Evolutionary conservation across 345 rosid genomes (phyloP).

Genomic region (Gossypium mustelinum): DNA sequence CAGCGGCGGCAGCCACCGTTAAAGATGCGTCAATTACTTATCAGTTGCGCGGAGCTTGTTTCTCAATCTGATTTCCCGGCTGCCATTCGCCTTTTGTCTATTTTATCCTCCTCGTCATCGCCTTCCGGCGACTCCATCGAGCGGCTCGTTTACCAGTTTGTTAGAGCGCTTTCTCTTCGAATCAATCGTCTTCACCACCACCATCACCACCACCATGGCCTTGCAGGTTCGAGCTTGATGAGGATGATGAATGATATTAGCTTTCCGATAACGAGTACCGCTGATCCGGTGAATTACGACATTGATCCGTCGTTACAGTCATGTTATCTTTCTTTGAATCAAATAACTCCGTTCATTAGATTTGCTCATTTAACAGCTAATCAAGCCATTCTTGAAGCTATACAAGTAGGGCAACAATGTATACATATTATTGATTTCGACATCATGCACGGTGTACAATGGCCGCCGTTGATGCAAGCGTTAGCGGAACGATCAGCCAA

Average conservation of each 20-base stretch:
- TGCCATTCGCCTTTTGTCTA: constrained; percentile 58
- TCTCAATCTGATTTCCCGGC: constrained; percentile 68
- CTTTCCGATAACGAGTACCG: not conserved
- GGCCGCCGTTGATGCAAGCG: constrained; percentile 99
- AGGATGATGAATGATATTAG: constrained; percentile 19
- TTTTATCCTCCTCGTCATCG: constrained; percentile 48
- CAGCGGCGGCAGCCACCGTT: constrained; percentile 10
- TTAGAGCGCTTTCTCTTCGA: constrained; percentile 72
- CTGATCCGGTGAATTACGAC: not conserved
- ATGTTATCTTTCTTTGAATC: constrained; percentile 80
- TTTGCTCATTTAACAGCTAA: constrained; percentile 92
- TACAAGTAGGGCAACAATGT: constrained; percentile 45
- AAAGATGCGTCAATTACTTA: constrained; percentile 68
- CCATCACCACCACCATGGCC: not conserved
- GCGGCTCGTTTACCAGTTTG: constrained; percentile 64
- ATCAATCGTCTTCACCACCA: constrained; percentile 34
- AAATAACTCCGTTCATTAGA: constrained; percentile 78
- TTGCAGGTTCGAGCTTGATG: not conserved
- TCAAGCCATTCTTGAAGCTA: constrained; percentile 84
- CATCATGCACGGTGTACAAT: constrained; percentile 95
- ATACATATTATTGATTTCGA: constrained; percentile 88
- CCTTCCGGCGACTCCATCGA: constrained; percentile 80
- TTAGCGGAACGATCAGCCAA: constrained; percentile 58
- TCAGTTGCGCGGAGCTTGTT: constrained; percentile 62
- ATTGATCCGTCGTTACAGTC: constrained; percentile 37